Evolutionary conservation across 116 monocot genomes (phyloP).

Genomic region (Posidonia oceanica): DNA sequence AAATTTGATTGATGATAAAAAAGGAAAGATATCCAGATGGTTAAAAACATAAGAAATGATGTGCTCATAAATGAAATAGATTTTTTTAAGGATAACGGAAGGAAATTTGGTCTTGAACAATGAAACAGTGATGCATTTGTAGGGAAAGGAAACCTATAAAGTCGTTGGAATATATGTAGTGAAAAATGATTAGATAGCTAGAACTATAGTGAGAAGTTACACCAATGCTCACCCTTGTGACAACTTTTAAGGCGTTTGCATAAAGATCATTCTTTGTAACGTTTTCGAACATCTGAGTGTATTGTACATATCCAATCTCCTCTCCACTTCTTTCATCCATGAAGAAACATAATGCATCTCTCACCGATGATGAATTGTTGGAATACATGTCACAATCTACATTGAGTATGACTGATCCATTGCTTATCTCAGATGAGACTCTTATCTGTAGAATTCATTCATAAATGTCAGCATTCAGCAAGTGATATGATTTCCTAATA

Average conservation of each 20-base stretch:
- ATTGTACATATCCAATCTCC: neutral
- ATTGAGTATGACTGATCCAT: conserved; percentile 60
- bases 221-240: neutral
- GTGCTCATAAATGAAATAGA: too few relatives aligned
- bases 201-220: too few relatives aligned
- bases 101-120: too few relatives aligned
- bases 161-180: too few relatives aligned
- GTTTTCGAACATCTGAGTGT: neutral
- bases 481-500: neutral
- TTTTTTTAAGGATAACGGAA: too few relatives aligned
- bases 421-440: conserved; percentile 40
- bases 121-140: too few relatives aligned
- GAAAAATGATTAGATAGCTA: too few relatives aligned
- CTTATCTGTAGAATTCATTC: conserved; percentile 17
- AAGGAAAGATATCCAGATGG: too few relatives aligned
- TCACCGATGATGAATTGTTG: conserved; percentile 39
- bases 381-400: conserved; percentile 72
- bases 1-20: too few relatives aligned
- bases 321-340: conserved; percentile 23
- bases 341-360: conserved; percentile 51
- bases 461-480: neutral
- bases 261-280: neutral
- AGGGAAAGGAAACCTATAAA: too few relatives aligned
- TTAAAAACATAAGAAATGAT: too few relatives aligned
- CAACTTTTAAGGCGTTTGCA: neutral